phyloP scores from a whole-genome alignment of 768 basidiomycete genomes.

The Boletellus ananas region DNA sequence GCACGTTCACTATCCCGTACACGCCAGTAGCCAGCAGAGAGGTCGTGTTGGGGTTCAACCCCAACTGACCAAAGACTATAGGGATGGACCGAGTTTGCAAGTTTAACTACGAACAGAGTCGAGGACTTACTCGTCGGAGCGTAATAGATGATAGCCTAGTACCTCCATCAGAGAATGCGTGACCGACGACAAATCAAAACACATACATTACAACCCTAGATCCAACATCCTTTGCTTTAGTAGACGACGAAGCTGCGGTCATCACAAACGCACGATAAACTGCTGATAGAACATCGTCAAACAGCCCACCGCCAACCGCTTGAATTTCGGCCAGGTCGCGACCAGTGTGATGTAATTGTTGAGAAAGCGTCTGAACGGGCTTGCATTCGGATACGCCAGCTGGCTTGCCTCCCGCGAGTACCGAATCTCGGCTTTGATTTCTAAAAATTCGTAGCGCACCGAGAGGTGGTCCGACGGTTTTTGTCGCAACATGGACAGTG shows the following conservation, averaged over 20 bases:
- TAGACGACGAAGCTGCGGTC: neutral
- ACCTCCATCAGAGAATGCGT: slow-evolving; percentile 3
- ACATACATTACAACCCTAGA: slow-evolving; percentile 28
- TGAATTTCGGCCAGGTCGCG: slow-evolving; percentile 30
- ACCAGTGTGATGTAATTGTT: slow-evolving; percentile 26
- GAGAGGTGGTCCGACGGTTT: slow-evolving; percentile 28
- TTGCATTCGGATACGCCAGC: slow-evolving; percentile 20
- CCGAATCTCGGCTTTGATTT: slow-evolving; percentile 37
- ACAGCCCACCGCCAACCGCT: slow-evolving; percentile 28
- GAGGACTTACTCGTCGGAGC: slow-evolving; percentile 18
- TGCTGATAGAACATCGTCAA: slow-evolving; percentile 33
- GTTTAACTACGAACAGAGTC: neutral
- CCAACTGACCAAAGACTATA: slow-evolving; percentile 40
- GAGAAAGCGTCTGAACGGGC: slow-evolving; percentile 11
- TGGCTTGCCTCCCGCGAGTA: slow-evolving; percentile 23
- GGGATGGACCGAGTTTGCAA: slow-evolving; percentile 16
- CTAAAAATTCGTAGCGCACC: slow-evolving; percentile 37
- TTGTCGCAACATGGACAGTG: slow-evolving; percentile 34
- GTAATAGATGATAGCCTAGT: slow-evolving; percentile 30
- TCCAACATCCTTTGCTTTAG: neutral
- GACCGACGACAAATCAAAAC: neutral
- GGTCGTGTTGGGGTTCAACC: slow-evolving; percentile 37
- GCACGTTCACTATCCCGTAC: slow-evolving; percentile 34
- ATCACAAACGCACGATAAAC: slow-evolving; percentile 24
- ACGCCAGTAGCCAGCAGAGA: slow-evolving; percentile 42